phyloP scores from a whole-genome alignment of 2,329 filamentous ascomycete species.

The Scopulariopsis brevicaulis region DNA sequence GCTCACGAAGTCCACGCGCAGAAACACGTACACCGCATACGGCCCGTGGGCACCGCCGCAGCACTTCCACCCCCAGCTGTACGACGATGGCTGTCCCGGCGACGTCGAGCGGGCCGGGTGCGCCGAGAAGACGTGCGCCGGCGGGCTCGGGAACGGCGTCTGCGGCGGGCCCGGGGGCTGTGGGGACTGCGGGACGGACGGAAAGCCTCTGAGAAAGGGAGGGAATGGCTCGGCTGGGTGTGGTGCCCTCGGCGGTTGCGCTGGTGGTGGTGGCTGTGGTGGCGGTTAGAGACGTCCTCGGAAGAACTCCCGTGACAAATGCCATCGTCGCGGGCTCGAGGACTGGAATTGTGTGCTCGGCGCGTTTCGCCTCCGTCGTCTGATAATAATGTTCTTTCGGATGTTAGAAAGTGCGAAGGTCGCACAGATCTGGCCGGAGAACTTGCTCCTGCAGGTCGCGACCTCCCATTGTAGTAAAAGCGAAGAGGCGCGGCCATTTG shows the following conservation, averaged over 20 bases:
- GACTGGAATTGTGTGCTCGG: too few relatives aligned
- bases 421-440: too few relatives aligned
- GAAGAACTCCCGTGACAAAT: background rate
- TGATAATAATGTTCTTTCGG: too few relatives aligned
- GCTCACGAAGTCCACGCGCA: background rate
- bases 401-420: too few relatives aligned
- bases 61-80: background rate
- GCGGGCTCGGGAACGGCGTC: conserved; percentile 28
- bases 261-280: conserved; percentile 9
- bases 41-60: background rate
- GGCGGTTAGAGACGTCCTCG: conserved; percentile 5
- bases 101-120: conserved; percentile 13
- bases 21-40: background rate
- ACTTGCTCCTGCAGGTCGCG: too few relatives aligned
- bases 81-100: background rate
- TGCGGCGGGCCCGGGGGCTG: conserved; percentile 28
- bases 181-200: background rate
- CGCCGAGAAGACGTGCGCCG: conserved; percentile 35
- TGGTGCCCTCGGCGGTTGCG: conserved; percentile 8
- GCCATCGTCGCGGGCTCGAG: too few relatives aligned
- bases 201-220: conserved; percentile 8
- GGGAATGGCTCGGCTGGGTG: background rate
- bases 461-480: too few relatives aligned
- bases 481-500: too few relatives aligned
- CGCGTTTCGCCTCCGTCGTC: too few relatives aligned